A percentile compares a stretch with the other conserved stretches of the same genome.
phyloP scores from a whole-genome alignment of 2,329 filamentous ascomycete species.

The Claviceps maximensis region DNA sequence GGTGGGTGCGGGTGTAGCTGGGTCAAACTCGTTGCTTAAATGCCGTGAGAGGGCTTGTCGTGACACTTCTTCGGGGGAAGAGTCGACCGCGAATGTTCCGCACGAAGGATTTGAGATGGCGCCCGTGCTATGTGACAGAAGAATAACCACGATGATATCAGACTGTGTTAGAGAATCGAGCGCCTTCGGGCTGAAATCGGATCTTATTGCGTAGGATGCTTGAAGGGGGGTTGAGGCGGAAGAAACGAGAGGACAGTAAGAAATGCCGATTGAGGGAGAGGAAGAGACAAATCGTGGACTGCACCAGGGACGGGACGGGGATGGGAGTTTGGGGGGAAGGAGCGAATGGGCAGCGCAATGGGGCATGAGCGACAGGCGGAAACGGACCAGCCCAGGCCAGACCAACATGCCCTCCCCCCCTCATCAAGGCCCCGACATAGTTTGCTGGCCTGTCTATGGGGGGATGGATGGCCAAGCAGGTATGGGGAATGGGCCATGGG shows the following conservation, averaged over 20 bases:
- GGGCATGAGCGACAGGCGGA: slow-evolving; percentile 23
- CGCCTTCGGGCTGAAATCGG: neutral
- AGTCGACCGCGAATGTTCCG: slow-evolving; percentile 14
- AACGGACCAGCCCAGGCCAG: slow-evolving; percentile 5
- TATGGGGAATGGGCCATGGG: too few relatives aligned
- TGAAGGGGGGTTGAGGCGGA: slow-evolving; percentile 1
- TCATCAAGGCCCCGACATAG: too few relatives aligned
- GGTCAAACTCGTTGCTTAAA: slow-evolving; percentile 17
- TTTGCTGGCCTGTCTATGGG: too few relatives aligned
- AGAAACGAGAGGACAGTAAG: slow-evolving; percentile 5
- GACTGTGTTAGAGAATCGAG: neutral
- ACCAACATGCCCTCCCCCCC: too few relatives aligned
- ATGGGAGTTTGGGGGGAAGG: slow-evolving; percentile 20
- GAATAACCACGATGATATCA: slow-evolving; percentile 8
- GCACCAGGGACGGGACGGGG: slow-evolving; percentile 12
- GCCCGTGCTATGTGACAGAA: slow-evolving; percentile 5
- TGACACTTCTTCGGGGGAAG: slow-evolving; percentile 8
- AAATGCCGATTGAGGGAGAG: slow-evolving; percentile 8
- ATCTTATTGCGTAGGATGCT: slow-evolving; percentile 6
- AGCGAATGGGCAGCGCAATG: slow-evolving; percentile 9
- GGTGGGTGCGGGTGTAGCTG: slow-evolving; percentile 12
- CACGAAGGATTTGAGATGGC: slow-evolving; percentile 11
- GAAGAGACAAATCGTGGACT: slow-evolving; percentile 17
- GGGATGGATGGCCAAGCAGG: too few relatives aligned
- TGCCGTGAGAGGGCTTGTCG: slow-evolving; percentile 19